phyloP scores from a whole-genome alignment of 179 eudicot genomes.

The Actinidia arguta region DNA sequence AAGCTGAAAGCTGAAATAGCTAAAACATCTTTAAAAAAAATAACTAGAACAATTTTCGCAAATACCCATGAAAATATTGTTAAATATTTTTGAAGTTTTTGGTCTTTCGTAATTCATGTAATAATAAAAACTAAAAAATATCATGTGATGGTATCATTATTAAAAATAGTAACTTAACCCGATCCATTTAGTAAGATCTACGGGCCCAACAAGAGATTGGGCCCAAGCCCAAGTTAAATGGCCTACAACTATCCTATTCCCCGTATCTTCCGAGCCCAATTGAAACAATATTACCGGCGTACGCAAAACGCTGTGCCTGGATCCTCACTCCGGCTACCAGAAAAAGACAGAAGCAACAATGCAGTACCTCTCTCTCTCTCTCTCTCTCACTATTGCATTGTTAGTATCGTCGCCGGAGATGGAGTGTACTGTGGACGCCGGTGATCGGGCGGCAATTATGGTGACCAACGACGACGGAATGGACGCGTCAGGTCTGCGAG shows the following conservation, averaged over 20 bases:
- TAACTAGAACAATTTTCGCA: no score
- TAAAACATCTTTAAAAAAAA: no score
- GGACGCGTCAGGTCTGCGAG: constrained; percentile 83
- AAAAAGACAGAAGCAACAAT: background rate
- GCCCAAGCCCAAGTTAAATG: background rate
- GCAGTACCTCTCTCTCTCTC: background rate
- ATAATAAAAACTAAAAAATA: no score
- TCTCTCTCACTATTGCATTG: background rate
- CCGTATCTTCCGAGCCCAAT: background rate
- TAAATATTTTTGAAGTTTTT: no score
- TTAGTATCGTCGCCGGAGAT: constrained; percentile 22
- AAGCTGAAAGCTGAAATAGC: no score
- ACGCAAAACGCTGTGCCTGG: constrained; percentile 1
- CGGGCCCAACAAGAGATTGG: background rate
- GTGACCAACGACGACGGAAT: constrained; percentile 98
- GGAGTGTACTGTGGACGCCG: constrained; percentile 20
- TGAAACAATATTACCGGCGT: background rate
- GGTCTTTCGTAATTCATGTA: no score
- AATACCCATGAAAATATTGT: no score
- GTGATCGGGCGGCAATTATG: constrained; percentile 61
- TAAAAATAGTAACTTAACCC: no score
- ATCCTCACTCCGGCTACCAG: background rate
- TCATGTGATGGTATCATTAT: no score
- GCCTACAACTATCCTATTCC: no score
- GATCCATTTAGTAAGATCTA: background rate